Base-by-base conservation (phyloP, 176 grass and related monocot species). In the Lolium perenne region DNA sequence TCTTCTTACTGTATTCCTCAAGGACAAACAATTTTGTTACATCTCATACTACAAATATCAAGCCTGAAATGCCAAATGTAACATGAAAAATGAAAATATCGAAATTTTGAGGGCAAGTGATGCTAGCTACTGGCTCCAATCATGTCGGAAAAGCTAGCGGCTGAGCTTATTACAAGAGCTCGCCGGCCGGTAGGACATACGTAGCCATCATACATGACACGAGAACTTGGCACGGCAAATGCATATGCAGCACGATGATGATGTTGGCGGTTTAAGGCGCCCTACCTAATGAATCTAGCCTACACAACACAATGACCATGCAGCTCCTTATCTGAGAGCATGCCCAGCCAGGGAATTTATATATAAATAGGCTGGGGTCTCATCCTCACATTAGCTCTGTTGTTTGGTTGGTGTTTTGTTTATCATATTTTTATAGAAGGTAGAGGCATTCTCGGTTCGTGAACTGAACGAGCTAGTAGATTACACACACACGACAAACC, bases 161-260 rank as follows among this genome's bases (percentile, higher is more conserved):
- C 43, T 12, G 43, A 2, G 70, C 11, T 47, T 8, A 16, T 9
- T 17, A 51, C 47, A 50, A 29, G 22, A 49, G 21, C 45, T 74
- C 21, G 68, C 40, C 68, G 20, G 21, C 70, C n/a, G n/a, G 71
- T 50, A 74, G 46, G 45, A 48, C 43, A 48, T 48, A 49, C 21
- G 45, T 73, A 50, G 23, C 72, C 72, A 76, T 76, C 47, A 76
- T 76, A 22, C 47, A 53, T 53, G 72, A 1, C 48, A 53, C 72
- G 6, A 50, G 7, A 25, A 49, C 21, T 72, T 47, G 68, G 70
- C 41, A 20, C 70, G 13, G 6, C 71, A 25, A 47, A 60, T 60
- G 57, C 68, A 11, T 43, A 48, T 11, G 10, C 29, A n/a, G 17
- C 17, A 55, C 29, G 20, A 43, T 78, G 75, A 55, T 77, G 17